Evolutionary conservation across 495 filamentous ascomycete genomes (phyloP).

Genomic region (Aspergillus egyptiacus): DNA sequence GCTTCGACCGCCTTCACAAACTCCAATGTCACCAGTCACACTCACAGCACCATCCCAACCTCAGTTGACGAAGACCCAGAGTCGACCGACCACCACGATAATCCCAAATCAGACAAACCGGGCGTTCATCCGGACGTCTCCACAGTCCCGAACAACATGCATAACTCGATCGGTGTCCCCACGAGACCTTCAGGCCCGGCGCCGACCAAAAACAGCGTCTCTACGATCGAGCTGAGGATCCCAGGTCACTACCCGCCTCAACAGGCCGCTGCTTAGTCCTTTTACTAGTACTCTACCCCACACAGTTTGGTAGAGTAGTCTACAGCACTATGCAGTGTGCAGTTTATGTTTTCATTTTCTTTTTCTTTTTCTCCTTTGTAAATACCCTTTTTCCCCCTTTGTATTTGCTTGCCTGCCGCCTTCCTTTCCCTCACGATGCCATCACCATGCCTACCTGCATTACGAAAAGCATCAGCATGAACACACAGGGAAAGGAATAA

Average conservation of each 20-base stretch:
- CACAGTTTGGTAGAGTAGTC: neutral
- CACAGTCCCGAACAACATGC: constrained; percentile 3
- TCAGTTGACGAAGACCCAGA: constrained; percentile 29
- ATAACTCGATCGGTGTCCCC: neutral
- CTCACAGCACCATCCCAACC: constrained; percentile 33
- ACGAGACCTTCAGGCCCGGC: constrained; percentile 3
- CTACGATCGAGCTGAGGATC: constrained; percentile 9
- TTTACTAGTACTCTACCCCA: too few species aligned
- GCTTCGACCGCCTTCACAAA: constrained; percentile 36
- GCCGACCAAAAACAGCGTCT: constrained; percentile 8
- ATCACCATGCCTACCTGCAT: too few species aligned
- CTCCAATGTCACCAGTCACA: constrained; percentile 34
- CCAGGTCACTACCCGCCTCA: constrained; percentile 11
- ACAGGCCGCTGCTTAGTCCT: constrained; percentile 1
- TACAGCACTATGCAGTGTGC: too few species aligned
- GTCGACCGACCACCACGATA: constrained; percentile 8
- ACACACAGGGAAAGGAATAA: neutral
- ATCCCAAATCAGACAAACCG: constrained; percentile 1
- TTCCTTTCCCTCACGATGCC: neutral
- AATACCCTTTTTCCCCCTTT: neutral
- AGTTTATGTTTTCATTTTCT: too few species aligned
- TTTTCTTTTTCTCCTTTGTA: constrained; percentile 1
- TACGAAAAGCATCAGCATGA: too few species aligned
- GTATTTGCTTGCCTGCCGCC: neutral
- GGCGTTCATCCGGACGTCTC: neutral